phyloP scores from a whole-genome alignment of 371 early-diverging fungal genomes.

The Coemansia sp. region DNA sequence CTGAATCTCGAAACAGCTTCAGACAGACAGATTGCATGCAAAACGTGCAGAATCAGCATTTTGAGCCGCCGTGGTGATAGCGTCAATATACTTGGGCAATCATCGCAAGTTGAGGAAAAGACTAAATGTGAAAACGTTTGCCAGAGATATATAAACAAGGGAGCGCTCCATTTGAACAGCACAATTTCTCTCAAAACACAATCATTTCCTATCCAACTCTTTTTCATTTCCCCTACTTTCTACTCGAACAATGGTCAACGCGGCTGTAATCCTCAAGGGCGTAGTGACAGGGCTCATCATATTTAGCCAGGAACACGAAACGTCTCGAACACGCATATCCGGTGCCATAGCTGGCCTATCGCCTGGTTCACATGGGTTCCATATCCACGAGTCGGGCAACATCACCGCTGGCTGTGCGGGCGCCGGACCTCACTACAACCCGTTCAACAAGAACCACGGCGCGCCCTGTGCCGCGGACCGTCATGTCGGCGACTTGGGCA shows the following conservation, averaged over 20 bases:
- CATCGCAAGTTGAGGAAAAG: background rate
- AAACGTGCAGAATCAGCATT: too few relatives aligned
- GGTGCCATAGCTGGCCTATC: slow-evolving; percentile 64
- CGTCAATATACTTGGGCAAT: background rate
- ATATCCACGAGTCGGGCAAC: slow-evolving; percentile 68
- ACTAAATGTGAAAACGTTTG: background rate
- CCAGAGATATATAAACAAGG: background rate
- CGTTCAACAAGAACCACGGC: slow-evolving; percentile 70
- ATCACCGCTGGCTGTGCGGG: slow-evolving; percentile 65
- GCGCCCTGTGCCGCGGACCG: slow-evolving; percentile 64
- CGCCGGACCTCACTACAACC: slow-evolving; percentile 82
- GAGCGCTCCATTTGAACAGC: background rate
- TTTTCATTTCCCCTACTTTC: background rate
- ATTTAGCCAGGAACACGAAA: slow-evolving; percentile 65
- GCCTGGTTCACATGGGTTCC: slow-evolving; percentile 84
- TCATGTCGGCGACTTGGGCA: slow-evolving; percentile 89
- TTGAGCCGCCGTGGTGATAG: background rate
- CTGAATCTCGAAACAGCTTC: too few relatives aligned
- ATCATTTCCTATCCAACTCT: background rate
- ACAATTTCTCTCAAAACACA: background rate
- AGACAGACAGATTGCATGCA: too few relatives aligned
- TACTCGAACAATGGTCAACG: slow-evolving; percentile 55
- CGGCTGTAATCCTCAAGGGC: slow-evolving; percentile 64
- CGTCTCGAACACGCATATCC: slow-evolving; percentile 57
- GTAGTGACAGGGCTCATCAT: slow-evolving; percentile 68